Conservation (phyloP, 2,329 filamentous ascomycete species). For the Alternaria viburni region DNA sequence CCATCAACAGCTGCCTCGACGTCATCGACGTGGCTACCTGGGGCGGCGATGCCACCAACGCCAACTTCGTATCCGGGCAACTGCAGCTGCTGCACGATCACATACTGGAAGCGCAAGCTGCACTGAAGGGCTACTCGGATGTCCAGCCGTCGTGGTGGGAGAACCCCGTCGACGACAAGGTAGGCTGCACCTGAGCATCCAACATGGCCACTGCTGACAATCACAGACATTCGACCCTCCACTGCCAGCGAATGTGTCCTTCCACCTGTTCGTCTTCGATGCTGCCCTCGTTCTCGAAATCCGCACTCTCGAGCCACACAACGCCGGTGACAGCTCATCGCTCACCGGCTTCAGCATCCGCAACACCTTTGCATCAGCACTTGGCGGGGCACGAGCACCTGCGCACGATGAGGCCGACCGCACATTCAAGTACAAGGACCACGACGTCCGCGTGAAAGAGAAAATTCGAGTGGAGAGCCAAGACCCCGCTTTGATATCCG, state of each 20-base stretch:
- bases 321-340: slow-evolving; percentile 35
- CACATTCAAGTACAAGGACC: slow-evolving; percentile 71
- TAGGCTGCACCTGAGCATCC: slow-evolving; percentile 32
- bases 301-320: slow-evolving; percentile 68
- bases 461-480: slow-evolving; percentile 89
- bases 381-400: slow-evolving; percentile 51
- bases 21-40: slow-evolving; percentile 79
- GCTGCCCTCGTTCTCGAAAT: slow-evolving; percentile 66
- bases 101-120: slow-evolving; percentile 65
- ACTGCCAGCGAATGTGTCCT: slow-evolving; percentile 71
- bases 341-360: slow-evolving; percentile 60
- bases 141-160: slow-evolving; percentile 63
- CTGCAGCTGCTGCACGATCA: slow-evolving; percentile 65
- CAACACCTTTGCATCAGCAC: slow-evolving; percentile 59
- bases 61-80: slow-evolving; percentile 64
- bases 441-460: slow-evolving; percentile 84
- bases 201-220: neutral
- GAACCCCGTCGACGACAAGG: slow-evolving; percentile 64
- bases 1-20: slow-evolving; percentile 83
- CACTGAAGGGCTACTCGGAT: slow-evolving; percentile 62
- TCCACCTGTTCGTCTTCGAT: slow-evolving; percentile 67
- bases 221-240: slow-evolving; percentile 65
- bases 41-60: slow-evolving; percentile 69
- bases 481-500: slow-evolving; percentile 82
- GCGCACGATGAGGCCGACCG: slow-evolving; percentile 72